Evolutionary conservation across 1,284 basidiomycete genomes (phyloP), one percentile per base, ranked within the genome.

Genomic region (Sporisorium scitamineum): DNA sequence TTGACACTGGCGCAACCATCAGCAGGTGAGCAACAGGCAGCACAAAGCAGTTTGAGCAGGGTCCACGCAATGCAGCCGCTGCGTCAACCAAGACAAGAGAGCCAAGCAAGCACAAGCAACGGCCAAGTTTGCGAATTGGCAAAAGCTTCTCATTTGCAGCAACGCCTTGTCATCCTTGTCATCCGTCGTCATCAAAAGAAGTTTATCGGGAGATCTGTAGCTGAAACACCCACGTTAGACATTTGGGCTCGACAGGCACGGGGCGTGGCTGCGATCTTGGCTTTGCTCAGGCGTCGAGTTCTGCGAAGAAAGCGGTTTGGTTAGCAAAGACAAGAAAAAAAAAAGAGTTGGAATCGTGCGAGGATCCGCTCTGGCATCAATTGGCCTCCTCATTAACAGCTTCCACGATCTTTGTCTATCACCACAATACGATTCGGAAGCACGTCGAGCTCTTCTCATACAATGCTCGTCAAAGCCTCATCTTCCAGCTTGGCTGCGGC

Each of bases 181-280:
- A 18, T 18, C 37, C 37, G 37, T 14, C n/a, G n/a, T n/a, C n/a
- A n/a, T 59, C 47, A 20, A 24, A 13, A 13, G 20, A 26, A 42
- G 20, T n/a, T 29, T 13, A 52, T 32, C 31, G 27, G 11, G 18
- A 2, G 22, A n/a, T n/a, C n/a, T n/a, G n/a, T n/a, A n/a, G n/a
- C n/a, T n/a, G n/a, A n/a, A n/a, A 61, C 68, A 64, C 68, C 61
- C 61, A 61, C 68, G 48, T 64, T 68, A n/a, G n/a, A n/a, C n/a
- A n/a, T n/a, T n/a, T n/a, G n/a, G n/a, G n/a, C n/a, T n/a, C n/a
- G n/a, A n/a, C n/a, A n/a, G n/a, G n/a, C n/a, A n/a, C n/a, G n/a
- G n/a, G n/a, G n/a, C n/a, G n/a, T n/a, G n/a, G n/a, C n/a, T n/a
- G n/a, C n/a, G n/a, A n/a, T n/a, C n/a, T n/a, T 39, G 37, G 16